Conservation (phyloP, 2,329 filamentous ascomycete species). For the Mycogone perniciosa region DNA sequence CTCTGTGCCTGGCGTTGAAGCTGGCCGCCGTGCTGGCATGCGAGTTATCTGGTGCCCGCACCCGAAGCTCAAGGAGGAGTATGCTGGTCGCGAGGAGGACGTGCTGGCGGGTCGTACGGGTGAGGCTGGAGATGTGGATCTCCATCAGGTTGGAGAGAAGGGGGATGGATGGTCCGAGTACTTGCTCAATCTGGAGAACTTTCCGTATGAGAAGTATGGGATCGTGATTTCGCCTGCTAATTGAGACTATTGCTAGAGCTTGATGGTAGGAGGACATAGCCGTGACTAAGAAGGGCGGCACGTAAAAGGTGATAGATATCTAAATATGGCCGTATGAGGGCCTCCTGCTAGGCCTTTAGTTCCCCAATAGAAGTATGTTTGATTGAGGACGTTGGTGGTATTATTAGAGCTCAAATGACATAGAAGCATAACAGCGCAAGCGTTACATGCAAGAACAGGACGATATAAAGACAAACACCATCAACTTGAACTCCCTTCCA, state of each 20-base stretch:
- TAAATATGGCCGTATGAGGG: too few relatives aligned
- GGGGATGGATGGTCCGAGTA: slow-evolving; percentile 58
- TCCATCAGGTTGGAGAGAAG: slow-evolving; percentile 50
- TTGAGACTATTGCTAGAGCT: neutral
- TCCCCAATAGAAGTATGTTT: too few relatives aligned
- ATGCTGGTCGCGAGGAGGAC: slow-evolving; percentile 66
- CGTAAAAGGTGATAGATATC: too few relatives aligned
- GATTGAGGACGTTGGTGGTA: too few relatives aligned
- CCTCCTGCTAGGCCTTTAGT: too few relatives aligned
- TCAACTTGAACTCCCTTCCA: slow-evolving; percentile 12
- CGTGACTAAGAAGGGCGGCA: too few relatives aligned
- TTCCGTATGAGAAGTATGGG: slow-evolving; percentile 54
- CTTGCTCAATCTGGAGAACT: slow-evolving; percentile 42
- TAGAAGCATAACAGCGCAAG: too few relatives aligned
- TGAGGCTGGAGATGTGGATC: slow-evolving; percentile 51
- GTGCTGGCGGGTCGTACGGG: slow-evolving; percentile 79
- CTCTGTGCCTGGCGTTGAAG: slow-evolving; percentile 85
- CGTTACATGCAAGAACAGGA: too few relatives aligned
- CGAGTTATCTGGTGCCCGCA: slow-evolving; percentile 90
- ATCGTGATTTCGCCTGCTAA: slow-evolving; percentile 38
- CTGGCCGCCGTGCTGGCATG: slow-evolving; percentile 87
- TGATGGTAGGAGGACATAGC: neutral
- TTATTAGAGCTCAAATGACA: too few relatives aligned
- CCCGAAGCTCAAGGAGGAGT: slow-evolving; percentile 68
- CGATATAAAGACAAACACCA: neutral